Evolutionary conservation across 768 basidiomycete genomes (phyloP).

Genomic region (Kwoniella dejecticola): DNA sequence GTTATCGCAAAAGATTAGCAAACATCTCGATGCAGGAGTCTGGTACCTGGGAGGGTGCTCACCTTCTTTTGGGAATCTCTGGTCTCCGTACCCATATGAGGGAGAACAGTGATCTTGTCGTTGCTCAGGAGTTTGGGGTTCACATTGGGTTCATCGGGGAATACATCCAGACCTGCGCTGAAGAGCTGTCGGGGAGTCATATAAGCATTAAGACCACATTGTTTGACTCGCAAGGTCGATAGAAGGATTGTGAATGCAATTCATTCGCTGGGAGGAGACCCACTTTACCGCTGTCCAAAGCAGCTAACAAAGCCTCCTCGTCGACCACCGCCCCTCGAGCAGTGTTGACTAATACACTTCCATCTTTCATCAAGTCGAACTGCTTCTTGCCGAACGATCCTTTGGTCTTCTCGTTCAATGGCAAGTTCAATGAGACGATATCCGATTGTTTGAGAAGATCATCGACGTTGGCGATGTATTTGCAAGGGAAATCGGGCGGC

Average conservation of each 20-base stretch:
- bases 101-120: conserved; percentile 79
- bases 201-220: too few relatives aligned
- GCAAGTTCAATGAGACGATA: conserved; percentile 83
- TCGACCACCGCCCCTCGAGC: conserved; percentile 89
- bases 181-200: conserved; percentile 61
- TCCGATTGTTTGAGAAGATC: conserved; percentile 72
- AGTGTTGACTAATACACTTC: conserved; percentile 79
- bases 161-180: conserved; percentile 82
- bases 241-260: too few relatives aligned
- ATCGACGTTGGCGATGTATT: conserved; percentile 67
- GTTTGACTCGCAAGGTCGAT: too few relatives aligned
- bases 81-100: conserved; percentile 73
- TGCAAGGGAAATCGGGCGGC: conserved; percentile 69
- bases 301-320: conserved; percentile 80
- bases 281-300: conserved; percentile 84
- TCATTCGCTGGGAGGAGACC: too few relatives aligned
- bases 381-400: conserved; percentile 72
- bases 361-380: conserved; percentile 75
- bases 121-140: conserved; percentile 79
- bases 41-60: too few relatives aligned
- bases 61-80: conserved; percentile 46
- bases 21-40: background rate
- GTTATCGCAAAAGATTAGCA: conserved; percentile 8
- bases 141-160: conserved; percentile 79
- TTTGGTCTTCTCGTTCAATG: conserved; percentile 71